Conservation (phyloP, 1,284 basidiomycete genomes). For the Puccinia novopanici region DNA sequence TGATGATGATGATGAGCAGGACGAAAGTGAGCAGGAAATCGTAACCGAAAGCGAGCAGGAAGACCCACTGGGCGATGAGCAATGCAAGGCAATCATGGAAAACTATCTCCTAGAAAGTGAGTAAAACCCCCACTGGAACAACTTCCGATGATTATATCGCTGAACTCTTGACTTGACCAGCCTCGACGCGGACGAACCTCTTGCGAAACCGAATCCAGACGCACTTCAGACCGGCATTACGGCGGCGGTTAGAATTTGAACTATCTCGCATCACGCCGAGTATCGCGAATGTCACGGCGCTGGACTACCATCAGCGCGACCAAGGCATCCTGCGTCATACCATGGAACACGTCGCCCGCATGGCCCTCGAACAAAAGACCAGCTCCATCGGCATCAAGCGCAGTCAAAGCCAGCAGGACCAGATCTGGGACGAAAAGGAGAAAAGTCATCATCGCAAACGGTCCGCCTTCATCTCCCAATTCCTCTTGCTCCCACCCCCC, state of each 20-base stretch:
- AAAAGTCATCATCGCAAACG: constrained; percentile 22
- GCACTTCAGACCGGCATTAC: constrained; percentile 32
- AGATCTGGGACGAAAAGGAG: constrained; percentile 12
- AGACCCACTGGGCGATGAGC: constrained; percentile 33
- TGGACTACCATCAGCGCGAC: constrained; percentile 39
- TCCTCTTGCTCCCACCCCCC: background rate
- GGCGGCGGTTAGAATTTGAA: constrained; percentile 39
- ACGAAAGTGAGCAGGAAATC: background rate
- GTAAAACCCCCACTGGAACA: background rate
- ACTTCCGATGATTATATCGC: background rate
- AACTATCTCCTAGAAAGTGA: constrained; percentile 47
- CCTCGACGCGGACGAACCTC: constrained; percentile 36
- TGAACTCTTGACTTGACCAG: background rate
- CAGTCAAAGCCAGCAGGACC: constrained; percentile 22
- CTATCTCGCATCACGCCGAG: constrained; percentile 35
- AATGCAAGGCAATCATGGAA: constrained; percentile 46
- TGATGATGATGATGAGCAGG: constrained; percentile 15
- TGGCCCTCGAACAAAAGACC: constrained; percentile 29
- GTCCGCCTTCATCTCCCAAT: background rate
- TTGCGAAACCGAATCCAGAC: constrained; percentile 18
- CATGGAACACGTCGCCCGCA: constrained; percentile 38
- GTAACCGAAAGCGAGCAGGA: constrained; percentile 22
- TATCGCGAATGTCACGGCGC: constrained; percentile 34
- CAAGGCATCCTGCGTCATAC: constrained; percentile 20
- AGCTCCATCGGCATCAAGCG: constrained; percentile 21